These are phyloP conservation scores for Xylariales sp. DNA, from an alignment of 2,329 filamentous ascomycete species.

Conservation along the genomic window DNA sequence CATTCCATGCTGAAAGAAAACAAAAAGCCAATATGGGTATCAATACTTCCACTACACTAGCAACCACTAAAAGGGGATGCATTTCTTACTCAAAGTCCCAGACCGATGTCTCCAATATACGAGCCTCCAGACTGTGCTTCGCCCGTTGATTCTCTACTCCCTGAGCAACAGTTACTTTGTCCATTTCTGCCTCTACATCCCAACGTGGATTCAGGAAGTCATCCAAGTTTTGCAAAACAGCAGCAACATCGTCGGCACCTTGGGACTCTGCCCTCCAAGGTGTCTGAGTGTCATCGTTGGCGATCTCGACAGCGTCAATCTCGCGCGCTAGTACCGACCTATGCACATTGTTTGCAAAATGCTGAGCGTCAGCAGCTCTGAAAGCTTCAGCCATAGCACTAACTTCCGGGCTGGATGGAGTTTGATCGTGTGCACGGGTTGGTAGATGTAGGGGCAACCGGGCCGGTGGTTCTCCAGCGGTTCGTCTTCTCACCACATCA, in stretches of 20 bases:
- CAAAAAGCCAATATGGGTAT: too few species aligned
- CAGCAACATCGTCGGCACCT: slow-evolving; percentile 37
- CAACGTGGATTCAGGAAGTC: slow-evolving; percentile 36
- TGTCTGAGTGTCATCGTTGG: slow-evolving; percentile 16
- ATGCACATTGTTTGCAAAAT: slow-evolving; percentile 5
- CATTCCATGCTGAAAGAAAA: too few species aligned
- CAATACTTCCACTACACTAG: too few species aligned
- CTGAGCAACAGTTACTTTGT: slow-evolving; percentile 18
- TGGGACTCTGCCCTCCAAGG: slow-evolving; percentile 21
- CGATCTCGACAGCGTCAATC: slow-evolving; percentile 5
- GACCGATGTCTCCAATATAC: neutral
- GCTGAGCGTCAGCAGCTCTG: slow-evolving; percentile 33
- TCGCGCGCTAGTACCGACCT: slow-evolving; percentile 5
- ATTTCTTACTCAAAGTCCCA: too few species aligned
- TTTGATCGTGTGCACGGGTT: slow-evolving; percentile 38
- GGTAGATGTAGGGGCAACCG: slow-evolving; percentile 27
- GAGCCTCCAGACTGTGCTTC: neutral
- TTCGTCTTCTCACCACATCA: slow-evolving; percentile 33
- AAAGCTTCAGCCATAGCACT: slow-evolving; percentile 48
- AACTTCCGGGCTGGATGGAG: slow-evolving; percentile 31
- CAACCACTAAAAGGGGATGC: too few species aligned
- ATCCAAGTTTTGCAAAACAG: slow-evolving; percentile 39
- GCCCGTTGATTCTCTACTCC: neutral
- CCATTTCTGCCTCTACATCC: slow-evolving; percentile 31
- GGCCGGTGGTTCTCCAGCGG: slow-evolving; percentile 7